Conservation (phyloP, 2,329 filamentous ascomycete species). For the Ophiostoma triangulosporum region DNA sequence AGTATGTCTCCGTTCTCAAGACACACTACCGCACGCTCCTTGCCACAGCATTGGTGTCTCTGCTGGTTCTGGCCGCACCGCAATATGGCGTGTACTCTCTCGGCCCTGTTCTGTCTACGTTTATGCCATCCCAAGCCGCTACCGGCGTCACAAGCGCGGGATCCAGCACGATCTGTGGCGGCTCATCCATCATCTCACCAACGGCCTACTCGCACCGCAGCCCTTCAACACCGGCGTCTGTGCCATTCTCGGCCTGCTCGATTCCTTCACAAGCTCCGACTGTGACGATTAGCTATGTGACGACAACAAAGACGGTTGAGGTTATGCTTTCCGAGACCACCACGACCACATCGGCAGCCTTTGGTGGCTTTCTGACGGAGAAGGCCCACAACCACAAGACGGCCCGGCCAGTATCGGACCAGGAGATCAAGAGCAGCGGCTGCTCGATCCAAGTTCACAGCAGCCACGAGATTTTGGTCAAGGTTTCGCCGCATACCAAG, state of each 20-base stretch:
- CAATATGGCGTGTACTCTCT: neutral
- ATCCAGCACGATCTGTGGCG: neutral
- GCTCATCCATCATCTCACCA: neutral
- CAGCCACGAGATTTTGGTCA: constrained; percentile 39
- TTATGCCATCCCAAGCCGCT: neutral
- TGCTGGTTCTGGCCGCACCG: neutral
- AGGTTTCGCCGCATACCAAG: constrained; percentile 36
- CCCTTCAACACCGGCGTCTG: neutral
- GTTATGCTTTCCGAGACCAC: constrained; percentile 13
- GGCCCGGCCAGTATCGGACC: constrained; percentile 11
- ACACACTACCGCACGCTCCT: neutral
- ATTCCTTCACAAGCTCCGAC: constrained; percentile 10
- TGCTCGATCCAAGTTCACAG: constrained; percentile 34
- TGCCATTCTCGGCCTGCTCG: constrained; percentile 1
- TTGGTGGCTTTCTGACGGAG: constrained; percentile 29
- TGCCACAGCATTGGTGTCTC: neutral
- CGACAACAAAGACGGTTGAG: constrained; percentile 24
- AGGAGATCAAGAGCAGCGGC: constrained; percentile 21
- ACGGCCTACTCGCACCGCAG: neutral
- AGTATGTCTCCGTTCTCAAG: neutral
- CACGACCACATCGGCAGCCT: constrained; percentile 17
- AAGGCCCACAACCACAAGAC: constrained; percentile 15
- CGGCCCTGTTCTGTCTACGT: neutral
- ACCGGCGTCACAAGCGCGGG: neutral
- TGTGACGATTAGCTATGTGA: constrained; percentile 25